phyloP scores from a whole-genome alignment of 2,329 filamentous ascomycete species.

The Alternaria triticimaculans region DNA sequence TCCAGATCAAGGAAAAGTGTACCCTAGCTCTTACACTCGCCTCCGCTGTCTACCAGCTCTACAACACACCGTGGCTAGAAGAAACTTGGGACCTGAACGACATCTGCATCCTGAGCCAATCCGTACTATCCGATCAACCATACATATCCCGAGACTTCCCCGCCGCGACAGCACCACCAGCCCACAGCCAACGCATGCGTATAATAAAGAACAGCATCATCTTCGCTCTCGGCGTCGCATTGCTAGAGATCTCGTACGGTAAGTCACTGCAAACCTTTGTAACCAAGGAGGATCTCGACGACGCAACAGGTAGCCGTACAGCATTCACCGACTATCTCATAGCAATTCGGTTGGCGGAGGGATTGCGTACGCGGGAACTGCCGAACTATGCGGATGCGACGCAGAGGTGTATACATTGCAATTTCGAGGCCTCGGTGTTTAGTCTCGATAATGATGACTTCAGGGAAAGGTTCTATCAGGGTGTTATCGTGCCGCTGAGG shows the following conservation, averaged over 20 bases:
- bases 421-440: not conserved
- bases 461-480: not conserved
- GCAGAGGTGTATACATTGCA: not conserved
- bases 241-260: not conserved
- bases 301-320: not conserved
- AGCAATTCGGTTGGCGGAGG: not conserved
- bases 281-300: not conserved
- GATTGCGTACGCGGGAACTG: not conserved
- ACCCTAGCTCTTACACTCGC: not conserved
- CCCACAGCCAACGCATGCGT: not conserved
- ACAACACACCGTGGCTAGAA: not conserved
- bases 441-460: not conserved
- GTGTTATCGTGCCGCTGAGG: not conserved
- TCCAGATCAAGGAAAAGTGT: not conserved
- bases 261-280: not conserved
- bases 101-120: not conserved
- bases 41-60: not conserved
- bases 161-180: accelerated
- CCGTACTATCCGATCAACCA: not conserved
- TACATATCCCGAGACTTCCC: not conserved
- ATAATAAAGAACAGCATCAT: not conserved
- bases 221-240: not conserved
- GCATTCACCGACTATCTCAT: not conserved
- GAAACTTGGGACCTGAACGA: not conserved
- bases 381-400: not conserved